Evolutionary conservation across 1,284 basidiomycete genomes (phyloP).

Genomic region (Cystobasidiaceae sp.): DNA sequence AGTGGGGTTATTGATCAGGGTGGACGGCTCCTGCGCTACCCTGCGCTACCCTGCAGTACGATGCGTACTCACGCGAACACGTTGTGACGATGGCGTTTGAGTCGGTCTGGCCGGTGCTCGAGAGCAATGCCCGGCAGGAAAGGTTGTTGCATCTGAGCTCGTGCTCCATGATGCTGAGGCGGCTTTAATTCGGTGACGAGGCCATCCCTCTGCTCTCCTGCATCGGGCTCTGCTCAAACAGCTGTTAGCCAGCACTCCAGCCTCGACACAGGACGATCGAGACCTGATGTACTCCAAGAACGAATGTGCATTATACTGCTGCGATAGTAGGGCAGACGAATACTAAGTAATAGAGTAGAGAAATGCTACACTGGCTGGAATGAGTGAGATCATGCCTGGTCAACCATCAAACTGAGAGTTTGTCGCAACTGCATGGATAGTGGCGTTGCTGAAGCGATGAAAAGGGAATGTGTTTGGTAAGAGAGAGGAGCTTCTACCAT

Average conservation of each 20-base stretch:
- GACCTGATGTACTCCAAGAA: not conserved
- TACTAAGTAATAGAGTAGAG: too few relatives aligned
- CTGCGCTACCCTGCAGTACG: not conserved
- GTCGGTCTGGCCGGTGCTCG: slow-evolving; percentile 14
- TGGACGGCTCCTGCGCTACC: too few relatives aligned
- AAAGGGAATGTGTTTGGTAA: too few relatives aligned
- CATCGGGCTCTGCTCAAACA: not conserved
- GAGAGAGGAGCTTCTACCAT: too few relatives aligned
- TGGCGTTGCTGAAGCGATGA: too few relatives aligned
- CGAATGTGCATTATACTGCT: not conserved
- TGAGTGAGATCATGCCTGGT: too few relatives aligned
- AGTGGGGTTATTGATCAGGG: not conserved
- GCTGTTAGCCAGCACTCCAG: not conserved
- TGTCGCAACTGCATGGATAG: too few relatives aligned
- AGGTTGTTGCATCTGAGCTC: slow-evolving; percentile 29
- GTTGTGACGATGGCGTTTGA: slow-evolving; percentile 36
- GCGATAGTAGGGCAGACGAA: too few relatives aligned
- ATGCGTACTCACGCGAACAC: slow-evolving; percentile 31
- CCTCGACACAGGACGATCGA: not conserved
- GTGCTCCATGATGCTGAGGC: slow-evolving; percentile 9
- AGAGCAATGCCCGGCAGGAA: slow-evolving; percentile 12
- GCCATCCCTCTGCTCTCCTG: not conserved
- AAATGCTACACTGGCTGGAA: too few relatives aligned
- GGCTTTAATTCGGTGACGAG: not conserved
- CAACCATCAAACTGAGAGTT: too few relatives aligned